Evolutionary conservation across 495 filamentous ascomycete species (phyloP), one percentile per base, ranked within the genome.

Genomic region (Thozetella sp.): DNA sequence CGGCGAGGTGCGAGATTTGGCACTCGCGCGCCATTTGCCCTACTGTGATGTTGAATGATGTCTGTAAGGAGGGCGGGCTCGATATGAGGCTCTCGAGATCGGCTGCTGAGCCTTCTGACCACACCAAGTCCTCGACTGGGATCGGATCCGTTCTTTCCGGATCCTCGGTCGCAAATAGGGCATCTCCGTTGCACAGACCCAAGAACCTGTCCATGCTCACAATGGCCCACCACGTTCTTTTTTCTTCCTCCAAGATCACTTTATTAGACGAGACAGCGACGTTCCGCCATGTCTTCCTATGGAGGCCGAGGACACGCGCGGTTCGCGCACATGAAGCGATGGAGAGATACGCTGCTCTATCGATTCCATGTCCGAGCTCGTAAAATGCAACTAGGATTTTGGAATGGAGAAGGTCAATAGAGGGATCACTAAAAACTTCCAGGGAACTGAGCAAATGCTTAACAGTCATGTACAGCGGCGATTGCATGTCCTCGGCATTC

Each of bases 21-120:
- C 58, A 60, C 37, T 60, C 58, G 17, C 58, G 58, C 27, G 52
- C 58, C 52, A 60, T 20, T 30, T 60, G 58, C 46, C 58, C 58
- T 37, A 52, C 25, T 17, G 20, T 25, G 6, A 23, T 22, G 22
- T 52, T 22, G 22, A 52, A 52, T 2, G 50, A 25, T 22, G 50
- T 52, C n/a, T 22, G 2, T 2, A 52, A 22, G n/a, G 22, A 23
- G 22, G 50, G 20, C 22, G 50, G 22, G 11, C n/a, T 13, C 3
- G n/a, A 22, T 6, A 37, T 37, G 6, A 6, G 30, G 15, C 6
- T 15, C 30, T 37, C 30, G 30, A 37, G 30, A 37, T 37, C 6
- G 6, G 30, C 6, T 37, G 6, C 6, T 6, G 30, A 37, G 6
- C 30, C 30, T 37, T 37, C 30, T 37, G 30, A 37, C 30, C 30